These are phyloP conservation scores for Clonostachys sp. DNA, from an alignment of 2,329 filamentous ascomycete genomes.

Conservation along the genomic window DNA sequence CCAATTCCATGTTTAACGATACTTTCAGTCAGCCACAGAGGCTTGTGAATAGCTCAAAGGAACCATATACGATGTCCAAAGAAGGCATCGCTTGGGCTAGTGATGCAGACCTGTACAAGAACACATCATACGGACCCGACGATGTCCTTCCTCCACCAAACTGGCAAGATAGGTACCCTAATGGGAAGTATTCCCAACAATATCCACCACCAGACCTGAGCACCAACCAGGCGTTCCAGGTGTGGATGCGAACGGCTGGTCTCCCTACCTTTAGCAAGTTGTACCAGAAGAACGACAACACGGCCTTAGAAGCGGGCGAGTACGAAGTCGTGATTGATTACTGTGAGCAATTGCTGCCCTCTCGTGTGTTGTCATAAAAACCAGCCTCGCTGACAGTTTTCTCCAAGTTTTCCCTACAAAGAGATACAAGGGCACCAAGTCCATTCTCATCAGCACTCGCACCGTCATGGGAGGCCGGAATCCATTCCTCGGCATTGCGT, in stretches of 20 bases:
- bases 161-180: constrained; percentile 68
- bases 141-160: constrained; percentile 81
- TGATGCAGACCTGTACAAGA: constrained; percentile 74
- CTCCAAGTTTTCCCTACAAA: constrained; percentile 71
- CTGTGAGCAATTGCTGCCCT: constrained; percentile 53
- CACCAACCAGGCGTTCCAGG: constrained; percentile 81
- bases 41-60: constrained; percentile 38
- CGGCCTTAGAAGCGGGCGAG: constrained; percentile 61
- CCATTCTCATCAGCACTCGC: constrained; percentile 80
- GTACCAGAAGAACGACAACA: constrained; percentile 73
- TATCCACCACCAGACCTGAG: constrained; percentile 68
- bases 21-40: constrained; percentile 66
- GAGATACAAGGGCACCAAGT: constrained; percentile 81
- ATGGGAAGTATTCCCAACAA: constrained; percentile 58
- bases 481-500: constrained; percentile 92
- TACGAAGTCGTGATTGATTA: constrained; percentile 76
- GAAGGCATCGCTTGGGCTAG: constrained; percentile 80
- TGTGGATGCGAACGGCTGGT: constrained; percentile 98
- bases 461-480: constrained; percentile 95
- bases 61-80: constrained; percentile 70
- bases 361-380: not conserved
- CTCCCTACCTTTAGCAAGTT: constrained; percentile 94
- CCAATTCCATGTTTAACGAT: constrained; percentile 97
- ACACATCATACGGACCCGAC: constrained; percentile 57
- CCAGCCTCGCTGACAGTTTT: not conserved